These are phyloP conservation scores for Colletotrichum sp. DNA, from an alignment of 2,329 filamentous ascomycete genomes.

Conservation along the genomic window DNA sequence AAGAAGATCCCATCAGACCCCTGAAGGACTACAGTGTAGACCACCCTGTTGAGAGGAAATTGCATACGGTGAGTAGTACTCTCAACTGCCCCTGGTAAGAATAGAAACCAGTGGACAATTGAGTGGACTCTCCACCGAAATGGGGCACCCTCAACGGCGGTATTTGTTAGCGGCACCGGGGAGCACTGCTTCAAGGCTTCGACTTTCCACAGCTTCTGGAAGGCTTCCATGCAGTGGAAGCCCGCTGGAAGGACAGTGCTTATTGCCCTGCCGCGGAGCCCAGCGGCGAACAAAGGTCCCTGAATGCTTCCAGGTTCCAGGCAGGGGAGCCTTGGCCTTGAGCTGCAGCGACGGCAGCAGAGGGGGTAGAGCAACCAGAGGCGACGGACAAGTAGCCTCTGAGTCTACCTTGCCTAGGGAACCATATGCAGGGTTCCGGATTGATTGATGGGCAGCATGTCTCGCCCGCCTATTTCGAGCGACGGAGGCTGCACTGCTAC, in stretches of 20 bases:
- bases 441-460: slow-evolving; percentile 8
- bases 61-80: not conserved
- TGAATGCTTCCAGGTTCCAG: not conserved
- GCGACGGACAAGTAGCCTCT: not conserved
- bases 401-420: not conserved
- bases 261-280: not conserved
- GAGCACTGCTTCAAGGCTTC: slow-evolving; percentile 1
- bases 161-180: not conserved
- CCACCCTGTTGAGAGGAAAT: not conserved
- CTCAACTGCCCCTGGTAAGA: not conserved
- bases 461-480: slow-evolving; percentile 8
- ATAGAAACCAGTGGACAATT: not conserved
- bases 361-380: not conserved
- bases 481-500: not conserved
- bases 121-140: not conserved
- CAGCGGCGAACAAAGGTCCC: slow-evolving; percentile 13
- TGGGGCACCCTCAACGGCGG: not conserved
- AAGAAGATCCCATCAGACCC: not conserved
- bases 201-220: slow-evolving; percentile 20
- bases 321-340: slow-evolving; percentile 2
- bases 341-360: not conserved
- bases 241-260: slow-evolving; percentile 4
- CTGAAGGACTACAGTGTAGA: not conserved
- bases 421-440: slow-evolving; percentile 2
- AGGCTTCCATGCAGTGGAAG: slow-evolving; percentile 10